These are phyloP conservation scores for Quercus gilva DNA, from an alignment of 306 rosid genomes.

Conservation along the genomic window DNA sequence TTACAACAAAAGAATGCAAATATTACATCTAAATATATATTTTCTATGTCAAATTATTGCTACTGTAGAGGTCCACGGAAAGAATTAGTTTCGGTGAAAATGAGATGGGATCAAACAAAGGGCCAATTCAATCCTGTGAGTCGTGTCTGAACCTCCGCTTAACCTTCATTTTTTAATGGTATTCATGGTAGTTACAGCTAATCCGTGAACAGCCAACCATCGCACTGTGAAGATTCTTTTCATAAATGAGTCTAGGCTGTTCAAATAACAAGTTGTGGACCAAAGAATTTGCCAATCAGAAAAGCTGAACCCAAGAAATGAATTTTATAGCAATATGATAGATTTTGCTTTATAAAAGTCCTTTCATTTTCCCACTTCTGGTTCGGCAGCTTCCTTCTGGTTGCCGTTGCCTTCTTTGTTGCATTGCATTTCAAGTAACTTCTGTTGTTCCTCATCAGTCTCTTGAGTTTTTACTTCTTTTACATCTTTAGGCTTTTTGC, in stretches of 20 bases:
- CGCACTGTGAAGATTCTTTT: too few species aligned
- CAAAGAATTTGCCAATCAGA: neutral
- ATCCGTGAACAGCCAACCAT: too few species aligned
- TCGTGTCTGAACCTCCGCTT: neutral
- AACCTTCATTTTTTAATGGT: neutral
- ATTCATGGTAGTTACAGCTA: neutral
- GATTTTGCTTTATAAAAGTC: neutral
- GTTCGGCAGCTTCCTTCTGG: conserved; percentile 31
- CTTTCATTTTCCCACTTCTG: conserved; percentile 35
- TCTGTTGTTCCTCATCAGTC: conserved; percentile 54
- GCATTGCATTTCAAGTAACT: conserved; percentile 57
- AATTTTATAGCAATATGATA: neutral
- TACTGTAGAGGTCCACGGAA: neutral
- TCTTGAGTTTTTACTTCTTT: conserved; percentile 35
- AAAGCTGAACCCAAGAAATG: neutral
- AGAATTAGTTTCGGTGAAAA: neutral
- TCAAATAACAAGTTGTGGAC: neutral
- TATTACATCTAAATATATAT: neutral
- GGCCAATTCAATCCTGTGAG: neutral
- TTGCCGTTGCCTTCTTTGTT: conserved; percentile 24
- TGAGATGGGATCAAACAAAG: neutral
- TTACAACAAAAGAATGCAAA: neutral
- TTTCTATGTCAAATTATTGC: neutral
- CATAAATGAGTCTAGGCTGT: neutral
- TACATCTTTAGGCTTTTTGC: conserved; percentile 50